phyloP scores from a whole-genome alignment of 208 protist genomes.

The Leptomonas seymouri region DNA sequence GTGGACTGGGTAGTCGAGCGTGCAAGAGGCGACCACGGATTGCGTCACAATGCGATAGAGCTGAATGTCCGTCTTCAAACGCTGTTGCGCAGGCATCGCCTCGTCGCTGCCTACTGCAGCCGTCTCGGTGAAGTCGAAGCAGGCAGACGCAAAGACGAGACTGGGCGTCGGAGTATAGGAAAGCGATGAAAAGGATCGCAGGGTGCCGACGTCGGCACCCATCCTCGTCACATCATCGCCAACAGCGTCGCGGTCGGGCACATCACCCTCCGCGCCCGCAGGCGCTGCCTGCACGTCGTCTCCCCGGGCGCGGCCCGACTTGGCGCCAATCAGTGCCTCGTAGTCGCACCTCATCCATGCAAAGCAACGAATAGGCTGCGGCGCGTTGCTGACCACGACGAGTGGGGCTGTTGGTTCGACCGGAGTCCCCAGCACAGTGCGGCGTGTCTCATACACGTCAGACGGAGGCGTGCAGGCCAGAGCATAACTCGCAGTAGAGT shows the following conservation, averaged over 20 bases:
- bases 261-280: background rate
- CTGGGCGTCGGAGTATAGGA: slow-evolving; percentile 23
- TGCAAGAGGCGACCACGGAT: slow-evolving; percentile 28
- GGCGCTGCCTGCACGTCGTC: background rate
- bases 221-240: background rate
- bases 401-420: slow-evolving; percentile 12
- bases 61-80: slow-evolving; percentile 12
- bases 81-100: background rate
- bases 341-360: slow-evolving; percentile 38
- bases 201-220: background rate
- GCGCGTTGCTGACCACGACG: slow-evolving; percentile 24
- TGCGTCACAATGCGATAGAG: slow-evolving; percentile 24
- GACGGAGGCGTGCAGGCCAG: background rate
- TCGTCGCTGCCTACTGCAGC: background rate
- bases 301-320: background rate
- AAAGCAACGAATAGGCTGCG: slow-evolving; percentile 30
- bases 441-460: background rate
- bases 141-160: slow-evolving; percentile 23
- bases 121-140: background rate
- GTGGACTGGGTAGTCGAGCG: slow-evolving; percentile 30
- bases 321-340: background rate
- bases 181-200: background rate
- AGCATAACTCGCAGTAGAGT: background rate
- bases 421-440: background rate
- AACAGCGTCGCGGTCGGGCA: background rate